Percentiles rank a stretch among this genome's conserved stretches.
Conservation (phyloP, 768 basidiomycete species). For the Suillus ampliporus region DNA sequence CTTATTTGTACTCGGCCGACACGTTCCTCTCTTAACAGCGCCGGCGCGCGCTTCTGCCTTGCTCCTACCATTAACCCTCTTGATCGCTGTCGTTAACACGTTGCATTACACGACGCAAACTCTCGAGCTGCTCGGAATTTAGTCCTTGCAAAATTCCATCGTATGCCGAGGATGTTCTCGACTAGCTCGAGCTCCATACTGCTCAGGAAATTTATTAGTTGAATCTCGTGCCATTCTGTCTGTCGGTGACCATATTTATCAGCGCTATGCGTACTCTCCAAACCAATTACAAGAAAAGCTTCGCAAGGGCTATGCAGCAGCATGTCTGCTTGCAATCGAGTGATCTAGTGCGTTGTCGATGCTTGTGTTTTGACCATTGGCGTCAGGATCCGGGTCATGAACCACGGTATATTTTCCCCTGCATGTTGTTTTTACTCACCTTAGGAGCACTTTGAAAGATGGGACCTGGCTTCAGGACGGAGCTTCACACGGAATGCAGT, state of each 20-base stretch:
- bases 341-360: background rate
- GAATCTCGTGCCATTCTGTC: background rate
- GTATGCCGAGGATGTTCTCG: background rate
- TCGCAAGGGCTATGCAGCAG: background rate
- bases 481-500: background rate
- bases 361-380: background rate
- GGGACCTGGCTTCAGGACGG: background rate
- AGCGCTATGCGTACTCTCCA: background rate
- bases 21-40: conserved; percentile 29
- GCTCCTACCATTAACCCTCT: too few species aligned
- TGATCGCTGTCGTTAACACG: background rate
- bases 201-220: background rate
- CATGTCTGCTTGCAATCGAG: background rate
- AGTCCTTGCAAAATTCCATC: background rate
- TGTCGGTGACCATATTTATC: background rate
- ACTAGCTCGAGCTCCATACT: background rate
- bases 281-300: background rate
- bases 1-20: conserved; percentile 29
- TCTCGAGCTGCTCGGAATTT: background rate
- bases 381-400: background rate
- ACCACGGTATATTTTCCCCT: background rate
- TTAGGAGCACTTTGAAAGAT: background rate
- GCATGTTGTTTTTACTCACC: background rate
- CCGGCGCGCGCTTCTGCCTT: background rate
- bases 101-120: conserved; percentile 1